Base-by-base conservation (phyloP, 352 stramenopile genomes). In the Pythium pyrilobum region DNA sequence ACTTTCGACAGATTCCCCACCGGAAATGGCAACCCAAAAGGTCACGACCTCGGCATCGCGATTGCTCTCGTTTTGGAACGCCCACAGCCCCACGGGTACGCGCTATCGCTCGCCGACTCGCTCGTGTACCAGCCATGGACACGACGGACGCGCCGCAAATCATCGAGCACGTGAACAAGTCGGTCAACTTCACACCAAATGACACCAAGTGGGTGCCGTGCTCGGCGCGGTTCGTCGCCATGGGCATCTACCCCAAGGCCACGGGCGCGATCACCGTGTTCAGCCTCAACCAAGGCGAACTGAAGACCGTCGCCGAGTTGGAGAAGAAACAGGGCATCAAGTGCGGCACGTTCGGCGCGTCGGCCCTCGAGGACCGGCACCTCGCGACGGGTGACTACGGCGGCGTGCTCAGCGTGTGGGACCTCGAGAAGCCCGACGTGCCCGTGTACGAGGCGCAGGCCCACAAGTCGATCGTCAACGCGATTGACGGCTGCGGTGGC, bases 141-240 rank as follows among this genome's bases (percentile, higher is more conserved):
- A 97, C 88, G 40, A 98, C 90, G 18, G 86, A 98, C 54, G 96
- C 95, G 50, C 96, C 96, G 56, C 91, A 98, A 73, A 87, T 99
- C 59, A 98, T 99, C 55, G 96, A 99, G 72, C 95, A 99, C 77
- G 79, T 96, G 41, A 91, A 87, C 67, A 84, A 95, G 65, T 91
- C 75, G 63, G 64, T 98, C 9, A 78, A 64, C 29, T 98, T 97
- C 67, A 98, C 95, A 32, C 91, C 95, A 16, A 97, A 98, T 56
- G 92, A 98, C 65, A 91, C 81, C 41, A 89, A 89, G 61, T 99
- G 92, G 92, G 74, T 99, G 24, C 95, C 96, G n/a, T 95, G 85
- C 64, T 97, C 92, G 29, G 90, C 95, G 34, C 69, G 85, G 16
- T 97, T 99, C 59, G 89, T 98, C 38, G 77, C 83, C 25, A 79